phyloP scores from a whole-genome alignment of 2,329 filamentous ascomycete species.

The Microdochium trichocladiopsis region DNA sequence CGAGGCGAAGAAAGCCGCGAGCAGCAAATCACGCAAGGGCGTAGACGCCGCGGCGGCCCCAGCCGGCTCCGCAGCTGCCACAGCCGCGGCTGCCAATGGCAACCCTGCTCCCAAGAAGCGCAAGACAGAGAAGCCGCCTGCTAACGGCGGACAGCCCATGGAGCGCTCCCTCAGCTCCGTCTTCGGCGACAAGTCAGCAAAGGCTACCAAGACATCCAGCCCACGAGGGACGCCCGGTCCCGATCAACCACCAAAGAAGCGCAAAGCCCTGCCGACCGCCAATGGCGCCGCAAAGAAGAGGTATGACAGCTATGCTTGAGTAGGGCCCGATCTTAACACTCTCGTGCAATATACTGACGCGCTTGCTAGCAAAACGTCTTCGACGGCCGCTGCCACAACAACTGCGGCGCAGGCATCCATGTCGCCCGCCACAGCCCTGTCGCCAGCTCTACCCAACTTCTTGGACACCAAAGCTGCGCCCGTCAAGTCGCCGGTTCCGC shows the following conservation, averaged over 20 bases:
- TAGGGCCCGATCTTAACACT: background rate
- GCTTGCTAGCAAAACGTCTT: conserved; percentile 16
- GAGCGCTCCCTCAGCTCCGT: conserved; percentile 63
- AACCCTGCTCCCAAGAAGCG: conserved; percentile 63
- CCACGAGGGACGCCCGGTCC: conserved; percentile 62
- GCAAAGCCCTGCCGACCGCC: conserved; percentile 55
- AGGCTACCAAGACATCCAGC: conserved; percentile 51
- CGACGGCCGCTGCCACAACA: background rate
- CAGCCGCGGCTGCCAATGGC: conserved; percentile 41
- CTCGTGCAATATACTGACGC: conserved; percentile 11
- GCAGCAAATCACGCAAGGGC: conserved; percentile 56
- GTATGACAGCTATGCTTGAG: conserved; percentile 34
- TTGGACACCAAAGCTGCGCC: conserved; percentile 49
- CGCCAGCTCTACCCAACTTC: conserved; percentile 62
- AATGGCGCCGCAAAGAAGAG: conserved; percentile 75
- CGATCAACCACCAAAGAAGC: conserved; percentile 61
- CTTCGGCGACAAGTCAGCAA: conserved; percentile 41
- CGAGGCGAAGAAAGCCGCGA: conserved; percentile 55
- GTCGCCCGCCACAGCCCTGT: conserved; percentile 42
- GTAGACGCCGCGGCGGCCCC: conserved; percentile 39
- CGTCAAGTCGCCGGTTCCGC: conserved; percentile 54
- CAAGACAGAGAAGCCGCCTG: conserved; percentile 69
- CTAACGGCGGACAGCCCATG: conserved; percentile 42
- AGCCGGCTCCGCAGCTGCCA: conserved; percentile 61
- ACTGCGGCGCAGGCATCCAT: background rate